phyloP scores from a whole-genome alignment of 1,284 basidiomycete genomes.

The Exsudoporus floridanus region DNA sequence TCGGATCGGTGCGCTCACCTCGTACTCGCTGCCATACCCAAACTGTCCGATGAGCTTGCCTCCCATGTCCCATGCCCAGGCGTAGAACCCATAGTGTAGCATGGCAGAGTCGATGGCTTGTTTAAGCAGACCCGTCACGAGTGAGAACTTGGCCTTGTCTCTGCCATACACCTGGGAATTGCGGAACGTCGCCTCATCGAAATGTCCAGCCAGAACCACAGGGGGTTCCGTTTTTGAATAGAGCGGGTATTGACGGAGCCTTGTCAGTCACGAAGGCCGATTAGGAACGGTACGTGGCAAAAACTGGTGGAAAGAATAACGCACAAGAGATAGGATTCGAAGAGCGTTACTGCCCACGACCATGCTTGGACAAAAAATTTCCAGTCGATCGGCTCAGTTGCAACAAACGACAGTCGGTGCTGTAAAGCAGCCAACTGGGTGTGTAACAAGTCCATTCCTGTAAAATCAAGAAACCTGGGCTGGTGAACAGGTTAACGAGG shows the following conservation, averaged over 20 bases:
- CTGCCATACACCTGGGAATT: constrained; percentile 91
- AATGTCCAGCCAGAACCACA: constrained; percentile 68
- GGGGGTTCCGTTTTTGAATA: constrained; percentile 83
- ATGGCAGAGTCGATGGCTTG: constrained; percentile 71
- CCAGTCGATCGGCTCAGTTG: constrained; percentile 64
- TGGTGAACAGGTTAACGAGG: neutral
- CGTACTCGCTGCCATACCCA: constrained; percentile 66
- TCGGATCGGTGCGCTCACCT: constrained; percentile 43
- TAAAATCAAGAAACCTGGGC: neutral
- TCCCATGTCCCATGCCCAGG: constrained; percentile 72
- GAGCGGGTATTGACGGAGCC: constrained; percentile 80
- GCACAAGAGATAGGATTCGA: constrained; percentile 81
- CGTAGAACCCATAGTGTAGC: constrained; percentile 76
- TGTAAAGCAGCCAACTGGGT: constrained; percentile 54
- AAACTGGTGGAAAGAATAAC: constrained; percentile 34
- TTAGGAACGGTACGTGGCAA: neutral
- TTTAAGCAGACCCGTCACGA: constrained; percentile 73
- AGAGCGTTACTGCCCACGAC: constrained; percentile 77
- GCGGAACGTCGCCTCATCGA: constrained; percentile 72
- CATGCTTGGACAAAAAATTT: constrained; percentile 70
- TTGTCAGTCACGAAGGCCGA: constrained; percentile 29
- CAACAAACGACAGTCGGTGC: constrained; percentile 55
- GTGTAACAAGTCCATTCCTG: constrained; percentile 57
- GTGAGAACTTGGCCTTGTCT: constrained; percentile 87
- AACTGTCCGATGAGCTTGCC: constrained; percentile 51